phyloP scores from a whole-genome alignment of 2,329 filamentous ascomycete species.

The Cryoendolithus antarcticus region DNA sequence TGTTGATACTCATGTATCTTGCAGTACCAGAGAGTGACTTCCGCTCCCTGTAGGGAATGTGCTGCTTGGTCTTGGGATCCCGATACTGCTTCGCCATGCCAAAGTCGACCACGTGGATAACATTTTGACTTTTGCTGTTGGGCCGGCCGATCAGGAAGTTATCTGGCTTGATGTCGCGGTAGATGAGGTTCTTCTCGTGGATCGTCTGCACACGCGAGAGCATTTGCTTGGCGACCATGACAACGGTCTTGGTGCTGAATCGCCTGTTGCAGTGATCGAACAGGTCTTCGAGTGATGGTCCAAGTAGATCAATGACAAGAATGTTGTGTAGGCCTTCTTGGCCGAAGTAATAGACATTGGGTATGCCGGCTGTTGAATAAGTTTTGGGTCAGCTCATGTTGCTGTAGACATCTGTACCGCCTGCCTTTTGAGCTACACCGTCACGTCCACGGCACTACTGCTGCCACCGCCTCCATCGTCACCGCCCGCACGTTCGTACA shows the following conservation, averaged over 20 bases:
- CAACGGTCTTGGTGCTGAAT: slow-evolving; percentile 93
- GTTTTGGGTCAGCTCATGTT: no score
- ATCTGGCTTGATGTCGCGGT: slow-evolving; percentile 98
- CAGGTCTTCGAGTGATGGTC: slow-evolving; percentile 86
- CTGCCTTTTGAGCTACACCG: no score
- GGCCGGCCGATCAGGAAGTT: slow-evolving; percentile 96
- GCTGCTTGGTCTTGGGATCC: slow-evolving; percentile 97
- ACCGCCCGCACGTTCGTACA: no score
- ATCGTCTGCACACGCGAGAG: slow-evolving; percentile 86
- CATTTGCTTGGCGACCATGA: slow-evolving; percentile 99
- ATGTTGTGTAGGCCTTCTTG: slow-evolving; percentile 99
- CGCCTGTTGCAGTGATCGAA: slow-evolving; percentile 95
- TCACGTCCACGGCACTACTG: no score
- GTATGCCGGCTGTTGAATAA: slow-evolving; percentile 67
- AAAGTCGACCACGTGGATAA: slow-evolving; percentile 97
- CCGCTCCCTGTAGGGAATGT: slow-evolving; percentile 92
- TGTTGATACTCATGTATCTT: slow-evolving; percentile 99
- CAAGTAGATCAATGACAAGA: slow-evolving; percentile 90
- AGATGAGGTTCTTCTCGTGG: slow-evolving; percentile 98
- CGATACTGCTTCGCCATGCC: slow-evolving; percentile 99
- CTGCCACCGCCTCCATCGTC: no score
- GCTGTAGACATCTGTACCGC: no score
- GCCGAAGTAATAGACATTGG: slow-evolving; percentile 98
- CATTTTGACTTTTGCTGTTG: slow-evolving; percentile 85
- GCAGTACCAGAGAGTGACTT: slow-evolving; percentile 90